These are phyloP conservation scores for Rhizopus stolonifer DNA, from an alignment of 371 early-diverging fungal genomes.

Conservation along the genomic window DNA sequence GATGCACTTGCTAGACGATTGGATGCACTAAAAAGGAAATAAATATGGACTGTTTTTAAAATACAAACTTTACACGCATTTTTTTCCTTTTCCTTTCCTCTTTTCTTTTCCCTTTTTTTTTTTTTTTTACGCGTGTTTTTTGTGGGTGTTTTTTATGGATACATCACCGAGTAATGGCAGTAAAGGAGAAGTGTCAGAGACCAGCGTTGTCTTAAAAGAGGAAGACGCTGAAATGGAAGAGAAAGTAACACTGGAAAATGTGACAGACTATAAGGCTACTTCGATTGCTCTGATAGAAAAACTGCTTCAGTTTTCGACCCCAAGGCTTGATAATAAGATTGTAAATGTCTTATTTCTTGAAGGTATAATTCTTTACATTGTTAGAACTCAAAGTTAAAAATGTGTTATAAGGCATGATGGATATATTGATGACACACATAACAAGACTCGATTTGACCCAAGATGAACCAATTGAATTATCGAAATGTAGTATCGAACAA, in stretches of 20 bases:
- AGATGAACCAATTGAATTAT: constrained; percentile 4
- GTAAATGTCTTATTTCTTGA: constrained; percentile 47
- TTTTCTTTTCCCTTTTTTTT: background rate
- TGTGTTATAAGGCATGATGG: constrained; percentile 41
- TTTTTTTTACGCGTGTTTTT: background rate
- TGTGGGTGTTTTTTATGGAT: constrained; percentile 3
- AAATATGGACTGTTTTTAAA: constrained; percentile 1
- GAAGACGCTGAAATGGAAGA: constrained; percentile 5
- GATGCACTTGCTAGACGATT: constrained; percentile 73
- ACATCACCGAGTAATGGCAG: background rate
- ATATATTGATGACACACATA: constrained; percentile 46
- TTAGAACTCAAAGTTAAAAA: no score
- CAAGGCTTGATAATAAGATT: constrained; percentile 43
- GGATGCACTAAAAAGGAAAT: constrained; percentile 67
- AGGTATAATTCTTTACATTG: constrained; percentile 26
- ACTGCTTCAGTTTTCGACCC: constrained; percentile 36
- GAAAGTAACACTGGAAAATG: background rate
- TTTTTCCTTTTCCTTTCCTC: constrained; percentile 1
- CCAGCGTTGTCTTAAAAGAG: background rate
- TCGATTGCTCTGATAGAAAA: constrained; percentile 42
- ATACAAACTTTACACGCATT: background rate
- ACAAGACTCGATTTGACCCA: constrained; percentile 21
- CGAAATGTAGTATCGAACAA: constrained; percentile 12
- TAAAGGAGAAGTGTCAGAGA: background rate
- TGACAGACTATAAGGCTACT: constrained; percentile 26